phyloP scores from a whole-genome alignment of 768 basidiomycete genomes.

The Rhizopogon roseolus region DNA sequence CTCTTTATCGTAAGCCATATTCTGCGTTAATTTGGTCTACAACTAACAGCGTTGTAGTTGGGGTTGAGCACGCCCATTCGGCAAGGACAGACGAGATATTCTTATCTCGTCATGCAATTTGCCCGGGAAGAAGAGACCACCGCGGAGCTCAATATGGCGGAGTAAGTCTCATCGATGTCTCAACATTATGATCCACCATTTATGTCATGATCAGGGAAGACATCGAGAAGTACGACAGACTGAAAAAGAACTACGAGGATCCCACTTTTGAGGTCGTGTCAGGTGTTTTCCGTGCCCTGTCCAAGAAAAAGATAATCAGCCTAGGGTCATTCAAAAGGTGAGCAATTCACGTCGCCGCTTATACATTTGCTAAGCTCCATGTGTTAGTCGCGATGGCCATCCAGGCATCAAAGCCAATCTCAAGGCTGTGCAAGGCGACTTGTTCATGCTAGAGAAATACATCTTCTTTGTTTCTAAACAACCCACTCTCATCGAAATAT shows the following conservation, averaged over 20 bases:
- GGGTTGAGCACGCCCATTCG: constrained; percentile 90
- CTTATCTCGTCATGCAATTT: constrained; percentile 98
- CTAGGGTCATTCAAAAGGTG: constrained; percentile 84
- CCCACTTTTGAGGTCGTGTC: constrained; percentile 96
- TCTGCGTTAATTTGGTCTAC: background rate
- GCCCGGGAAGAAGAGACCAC: constrained; percentile 96
- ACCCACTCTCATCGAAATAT: constrained; percentile 84
- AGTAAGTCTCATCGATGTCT: constrained; percentile 47
- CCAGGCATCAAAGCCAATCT: constrained; percentile 97
- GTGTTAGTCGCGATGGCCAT: constrained; percentile 73
- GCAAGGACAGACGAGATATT: constrained; percentile 97
- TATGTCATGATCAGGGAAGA: constrained; percentile 52
- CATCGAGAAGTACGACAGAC: constrained; percentile 69
- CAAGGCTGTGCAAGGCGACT: constrained; percentile 93
- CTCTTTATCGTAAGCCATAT: constrained; percentile 76
- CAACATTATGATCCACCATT: background rate
- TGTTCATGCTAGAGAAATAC: constrained; percentile 97
- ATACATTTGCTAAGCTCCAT: background rate
- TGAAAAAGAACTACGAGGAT: constrained; percentile 92
- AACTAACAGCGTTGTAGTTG: constrained; percentile 45
- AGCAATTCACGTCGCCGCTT: constrained; percentile 1
- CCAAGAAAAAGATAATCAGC: constrained; percentile 88
- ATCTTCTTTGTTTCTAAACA: constrained; percentile 97
- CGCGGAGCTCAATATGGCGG: constrained; percentile 87
- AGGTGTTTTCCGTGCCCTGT: constrained; percentile 85